Evolutionary conservation across 1,284 basidiomycete species (phyloP), one percentile per base, ranked within the genome.

Genomic region (Rugosomyces carneus): DNA sequence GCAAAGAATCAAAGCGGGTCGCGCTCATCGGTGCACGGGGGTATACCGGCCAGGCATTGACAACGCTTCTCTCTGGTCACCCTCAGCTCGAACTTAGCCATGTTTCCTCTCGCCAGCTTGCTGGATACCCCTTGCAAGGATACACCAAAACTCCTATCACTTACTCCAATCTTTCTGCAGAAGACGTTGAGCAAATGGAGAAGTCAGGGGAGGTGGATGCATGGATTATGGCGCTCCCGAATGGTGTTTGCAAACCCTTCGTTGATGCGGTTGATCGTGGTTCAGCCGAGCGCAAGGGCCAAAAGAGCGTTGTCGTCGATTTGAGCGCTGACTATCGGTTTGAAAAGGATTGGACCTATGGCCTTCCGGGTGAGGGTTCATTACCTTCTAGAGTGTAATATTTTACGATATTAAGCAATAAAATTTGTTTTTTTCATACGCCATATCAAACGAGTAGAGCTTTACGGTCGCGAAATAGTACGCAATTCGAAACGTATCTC

Each of bases 181-280:
- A 75, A 51, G 89, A 94, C 55, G 86, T 96, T 7, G 80, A 89
- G 63, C 72, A 71, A 60, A 89, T 97, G 83, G 93, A 94, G 66
- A 82, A 85, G 67, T 73, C 80, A 47, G 85, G 88, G 19, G 86
- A 87, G 59, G 90, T 97, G 16, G 93, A 97, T 61, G 93, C 91
- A 8, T 97, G 93, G 92, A 81, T 99, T 48, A 95, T 97, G 91
- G 95, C 95, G 0, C 78, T 99, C 36, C 95, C 95, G 24, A 99
- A 99, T 60, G 96, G 95, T 13, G 80, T 94, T 21, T 92, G 92
- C 73, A 95, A 95, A 70, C 93, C 94, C 0, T 99, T 97, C 60
- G 93, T 99, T 15, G 93, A 96, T 61, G 96, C 95, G 10, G 73
- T 99, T 41, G 92, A 97, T 60, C 72, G 73, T 26, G 83, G 82